Evolutionary conservation across 2,329 filamentous ascomycete species (phyloP), one percentile per base, ranked within the genome.

Genomic region (Hypoxylon sp.): DNA sequence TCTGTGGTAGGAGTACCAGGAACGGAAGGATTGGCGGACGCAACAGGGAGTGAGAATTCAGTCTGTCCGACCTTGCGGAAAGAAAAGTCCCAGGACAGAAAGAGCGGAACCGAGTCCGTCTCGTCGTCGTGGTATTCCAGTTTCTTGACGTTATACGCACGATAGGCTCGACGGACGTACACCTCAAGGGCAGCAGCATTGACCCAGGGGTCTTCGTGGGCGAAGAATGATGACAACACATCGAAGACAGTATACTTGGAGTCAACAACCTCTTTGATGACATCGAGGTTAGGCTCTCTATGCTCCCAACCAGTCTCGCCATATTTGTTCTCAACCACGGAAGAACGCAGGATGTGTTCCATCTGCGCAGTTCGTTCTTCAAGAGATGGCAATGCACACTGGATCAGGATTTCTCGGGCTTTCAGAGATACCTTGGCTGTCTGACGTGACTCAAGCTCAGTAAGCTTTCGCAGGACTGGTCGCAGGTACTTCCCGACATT

Each of bases 231-330:
- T 6, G 95, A 92, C 72, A 99, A 82, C 17, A 99, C 96, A 78
- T 99, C 96, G 75, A 98, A 97, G 71, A 99, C 96, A 46, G 95
- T 98, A 85, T 97, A 98, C 84, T 97, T 97, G 60, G 96, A 98
- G 81, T 99, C 96, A 57, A 99, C 93, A 32, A 99, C 94, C 81
- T 99, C 96, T 86, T 97, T 97, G 83, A 99, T 91, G 71, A 97
- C 86, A 21, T 97, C 92, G 59, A 97, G 84, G 81, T 92, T 93
- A 52, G 96, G 96, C 81, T 98, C 93, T 73, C 96, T 88, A 83
- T 99, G 96, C 71, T 98, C 95, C 92, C 93, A 97, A 56, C 95
- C 94, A 67, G 93, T 94, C 86, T 99, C 96, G 66, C 96, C 96
- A 77, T 99, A 99, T 74, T 93, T 91, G n/a, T 94, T 97, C 81